These are phyloP conservation scores for Nakaseomyces delphensis DNA, from an alignment of 1,139 yeast genomes.

Conservation along the genomic window DNA sequence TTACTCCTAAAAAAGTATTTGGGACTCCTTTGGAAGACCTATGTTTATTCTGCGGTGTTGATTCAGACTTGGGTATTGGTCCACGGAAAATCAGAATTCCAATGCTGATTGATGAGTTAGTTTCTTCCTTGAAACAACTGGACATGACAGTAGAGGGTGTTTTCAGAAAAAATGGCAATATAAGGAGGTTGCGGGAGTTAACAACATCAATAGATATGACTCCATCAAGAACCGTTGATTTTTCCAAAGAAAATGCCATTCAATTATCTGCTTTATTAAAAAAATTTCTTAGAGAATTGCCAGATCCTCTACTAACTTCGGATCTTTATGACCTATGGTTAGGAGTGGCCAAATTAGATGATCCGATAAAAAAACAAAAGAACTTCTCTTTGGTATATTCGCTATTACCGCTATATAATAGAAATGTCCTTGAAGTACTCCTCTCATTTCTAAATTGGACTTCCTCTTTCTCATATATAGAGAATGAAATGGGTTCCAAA, in stretches of 20 bases:
- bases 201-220: constrained; percentile 65
- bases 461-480: constrained; percentile 86
- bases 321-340: constrained; percentile 76
- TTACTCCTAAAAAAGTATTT: constrained; percentile 45
- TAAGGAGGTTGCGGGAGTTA: constrained; percentile 67
- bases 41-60: constrained; percentile 72
- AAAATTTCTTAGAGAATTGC: constrained; percentile 84
- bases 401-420: constrained; percentile 69
- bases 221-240: constrained; percentile 66
- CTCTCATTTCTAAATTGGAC: constrained; percentile 89
- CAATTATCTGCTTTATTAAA: constrained; percentile 92
- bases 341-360: constrained; percentile 53
- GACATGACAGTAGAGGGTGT: constrained; percentile 97
- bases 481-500: constrained; percentile 82
- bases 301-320: constrained; percentile 80
- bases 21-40: constrained; percentile 69
- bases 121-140: constrained; percentile 76
- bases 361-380: constrained; percentile 43
- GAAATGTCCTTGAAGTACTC: constrained; percentile 82
- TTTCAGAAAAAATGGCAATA: constrained; percentile 93
- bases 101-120: constrained; percentile 74
- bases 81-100: constrained; percentile 77
- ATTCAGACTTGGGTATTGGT: constrained; percentile 81
- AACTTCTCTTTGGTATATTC: constrained; percentile 66
- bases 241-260: constrained; percentile 73